Conservation (phyloP, 345 rosid species). For the Pelargonium nanum region DNA sequence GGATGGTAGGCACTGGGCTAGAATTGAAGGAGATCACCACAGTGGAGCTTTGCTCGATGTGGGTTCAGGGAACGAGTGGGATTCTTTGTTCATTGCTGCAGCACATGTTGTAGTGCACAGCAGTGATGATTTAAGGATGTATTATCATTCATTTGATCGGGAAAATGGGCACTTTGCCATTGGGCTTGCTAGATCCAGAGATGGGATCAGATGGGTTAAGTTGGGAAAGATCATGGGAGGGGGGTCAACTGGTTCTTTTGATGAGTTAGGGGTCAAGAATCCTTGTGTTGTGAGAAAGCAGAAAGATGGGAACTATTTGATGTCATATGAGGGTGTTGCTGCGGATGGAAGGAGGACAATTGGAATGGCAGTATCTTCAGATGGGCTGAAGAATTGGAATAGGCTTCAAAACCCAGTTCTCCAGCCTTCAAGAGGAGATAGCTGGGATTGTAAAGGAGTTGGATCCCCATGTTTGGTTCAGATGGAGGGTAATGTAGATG, state of each 20-base stretch:
- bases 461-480: constrained; percentile 65
- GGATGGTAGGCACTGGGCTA: constrained; percentile 85
- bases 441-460: constrained; percentile 56
- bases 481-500: constrained; percentile 50
- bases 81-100: constrained; percentile 53
- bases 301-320: constrained; percentile 52
- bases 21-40: constrained; percentile 83
- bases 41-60: constrained; percentile 74
- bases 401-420: constrained; percentile 35
- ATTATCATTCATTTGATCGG: constrained; percentile 66
- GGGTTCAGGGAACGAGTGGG: constrained; percentile 70
- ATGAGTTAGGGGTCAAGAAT: constrained; percentile 49
- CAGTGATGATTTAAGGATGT: constrained; percentile 64
- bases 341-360: constrained; percentile 39
- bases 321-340: constrained; percentile 63
- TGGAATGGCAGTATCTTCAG: constrained; percentile 51
- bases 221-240: constrained; percentile 58
- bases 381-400: constrained; percentile 55
- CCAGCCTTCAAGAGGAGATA: constrained; percentile 22
- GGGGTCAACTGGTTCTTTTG: constrained; percentile 31
- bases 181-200: constrained; percentile 78
- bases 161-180: constrained; percentile 33
- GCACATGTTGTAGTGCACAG: constrained; percentile 67
- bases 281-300: constrained; percentile 46
- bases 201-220: constrained; percentile 73